Base-by-base conservation (phyloP, 2,329 filamentous ascomycete genomes). In the Sporothrix curviconia region DNA sequence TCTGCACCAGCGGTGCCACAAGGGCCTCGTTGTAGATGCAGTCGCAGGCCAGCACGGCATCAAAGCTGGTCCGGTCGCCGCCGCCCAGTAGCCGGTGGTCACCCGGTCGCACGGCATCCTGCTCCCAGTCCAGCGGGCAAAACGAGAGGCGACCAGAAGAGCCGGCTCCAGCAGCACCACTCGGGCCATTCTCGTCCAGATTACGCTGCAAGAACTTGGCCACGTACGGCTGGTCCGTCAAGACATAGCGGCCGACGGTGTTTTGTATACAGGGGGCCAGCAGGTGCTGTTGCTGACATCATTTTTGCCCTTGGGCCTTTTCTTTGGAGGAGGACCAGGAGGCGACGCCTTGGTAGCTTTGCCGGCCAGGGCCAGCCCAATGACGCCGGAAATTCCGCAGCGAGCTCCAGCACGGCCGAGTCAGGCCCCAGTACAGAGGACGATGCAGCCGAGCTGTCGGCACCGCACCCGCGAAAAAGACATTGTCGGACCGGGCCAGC, bases 1-100 rank as follows among this genome's bases (percentile, higher is more conserved):
- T 88, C 65, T 86, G 81, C n/a, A 94, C 88, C 50, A 97, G 82
- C 0, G 92, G 90, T 43, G 81, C 75, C 24, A 97, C 82, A 3
- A 97, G 80, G 2, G 87, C 82, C 63, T 96, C 89, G 71, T 97
- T 99, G 76, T 95, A 99, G 64, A 99, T 87, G 71, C 92, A 96
- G 71, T 99, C 94, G 67, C 90, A 95, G 4, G 91, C 90, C 36
- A 97, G 69, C 11, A 97, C 76, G 14, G 84, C 72, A 66, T 95
- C 87, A 63, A 94, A 86, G 58, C 79, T 78, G 66, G 64, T n/a
- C n/a, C n/a, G n/a, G n/a, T n/a, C n/a, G n/a, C n/a, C 6, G 3
- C 19, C 42, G 11, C 28, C 22, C 12, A 58, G 34, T 5, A 81
- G 69, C 34, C 22, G 2, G 65, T n/a, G n/a, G n/a, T n/a, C n/a